Conservation (phyloP, 2,329 filamentous ascomycete species). For the Ophiostoma ulmi region DNA sequence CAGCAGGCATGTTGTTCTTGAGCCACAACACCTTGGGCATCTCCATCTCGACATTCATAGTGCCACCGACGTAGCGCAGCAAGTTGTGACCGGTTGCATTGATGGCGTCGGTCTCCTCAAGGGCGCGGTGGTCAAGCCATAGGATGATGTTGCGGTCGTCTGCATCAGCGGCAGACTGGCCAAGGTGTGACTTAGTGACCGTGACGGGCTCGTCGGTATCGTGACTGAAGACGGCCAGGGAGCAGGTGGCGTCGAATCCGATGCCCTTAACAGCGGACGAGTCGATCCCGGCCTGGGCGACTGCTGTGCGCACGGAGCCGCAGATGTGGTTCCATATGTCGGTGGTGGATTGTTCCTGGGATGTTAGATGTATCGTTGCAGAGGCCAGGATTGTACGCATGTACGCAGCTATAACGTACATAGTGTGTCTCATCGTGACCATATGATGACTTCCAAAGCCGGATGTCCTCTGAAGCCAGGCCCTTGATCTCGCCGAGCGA, state of each 20-base stretch:
- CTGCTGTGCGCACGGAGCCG: slow-evolving; percentile 74
- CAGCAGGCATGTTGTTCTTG: slow-evolving; percentile 94
- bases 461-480: slow-evolving; percentile 68
- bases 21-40: slow-evolving; percentile 98
- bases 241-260: slow-evolving; percentile 98
- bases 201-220: slow-evolving; percentile 86
- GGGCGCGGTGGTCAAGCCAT: slow-evolving; percentile 92
- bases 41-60: slow-evolving; percentile 99
- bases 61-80: slow-evolving; percentile 90
- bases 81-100: slow-evolving; percentile 90
- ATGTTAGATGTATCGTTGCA: background rate
- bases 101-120: slow-evolving; percentile 86
- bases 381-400: background rate
- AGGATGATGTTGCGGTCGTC: slow-evolving; percentile 93
- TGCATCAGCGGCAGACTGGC: slow-evolving; percentile 48
- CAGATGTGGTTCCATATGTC: slow-evolving; percentile 98
- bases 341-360: slow-evolving; percentile 87
- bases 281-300: slow-evolving; percentile 76
- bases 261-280: slow-evolving; percentile 75
- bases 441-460: slow-evolving; percentile 71
- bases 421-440: slow-evolving; percentile 56
- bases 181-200: slow-evolving; percentile 82
- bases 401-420: slow-evolving; percentile 41
- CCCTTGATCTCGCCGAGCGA: slow-evolving; percentile 80
- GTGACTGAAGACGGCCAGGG: slow-evolving; percentile 80